Base-by-base conservation (phyloP, 2,329 filamentous ascomycete species). In the Fusarium nelsonii region DNA sequence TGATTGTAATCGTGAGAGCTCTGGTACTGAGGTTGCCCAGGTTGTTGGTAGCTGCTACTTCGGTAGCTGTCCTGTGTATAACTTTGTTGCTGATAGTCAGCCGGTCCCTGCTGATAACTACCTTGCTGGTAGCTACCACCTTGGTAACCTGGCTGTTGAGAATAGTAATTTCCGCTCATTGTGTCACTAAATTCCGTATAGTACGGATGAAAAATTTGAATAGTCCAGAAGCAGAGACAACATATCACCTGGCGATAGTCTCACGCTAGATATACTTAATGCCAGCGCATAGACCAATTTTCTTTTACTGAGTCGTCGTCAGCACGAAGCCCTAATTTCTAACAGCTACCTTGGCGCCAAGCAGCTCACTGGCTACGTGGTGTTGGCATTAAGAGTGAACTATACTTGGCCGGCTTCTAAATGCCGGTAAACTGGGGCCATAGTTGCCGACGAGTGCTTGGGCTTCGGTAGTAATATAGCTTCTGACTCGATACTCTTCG, bases 271-370 rank as follows among this genome's bases (percentile, higher is more conserved):
- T 50, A 54, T 54, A 54, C 51, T 28, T 33, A 20, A 34, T 1
- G n/a, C 32, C 1, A 8, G 23, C 41, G 30, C 51, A 54, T 45
- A 20, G 51, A 12, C 37, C 14, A 18, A 10, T 28, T 14, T 28
- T 14, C 34, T 50, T 23, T 23, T 23, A 23, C 23, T 23, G n/a
- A 20, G 36, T 50, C 34, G 33, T 50, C 34, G 34, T 50, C 51
- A 48, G 32, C 30, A 32, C 18, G 30, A 16, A 36, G 51, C 16
- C 34, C 12, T 15, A 37, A 10, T 26, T 14, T 4, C 26, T 33
- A 15, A 12, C 18, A 8, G 6, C 10, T 6, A 16, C 12, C 51
- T 54, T 54, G 51, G 51, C 51, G 51, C 51, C 51, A 54, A 54
- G 50, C 15, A 4, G 20, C 18, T 9, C 11, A 11, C n/a, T 32